These are phyloP conservation scores for Rhododendron ovatum DNA, from an alignment of 148 eudicot genomes.

Conservation along the genomic window DNA sequence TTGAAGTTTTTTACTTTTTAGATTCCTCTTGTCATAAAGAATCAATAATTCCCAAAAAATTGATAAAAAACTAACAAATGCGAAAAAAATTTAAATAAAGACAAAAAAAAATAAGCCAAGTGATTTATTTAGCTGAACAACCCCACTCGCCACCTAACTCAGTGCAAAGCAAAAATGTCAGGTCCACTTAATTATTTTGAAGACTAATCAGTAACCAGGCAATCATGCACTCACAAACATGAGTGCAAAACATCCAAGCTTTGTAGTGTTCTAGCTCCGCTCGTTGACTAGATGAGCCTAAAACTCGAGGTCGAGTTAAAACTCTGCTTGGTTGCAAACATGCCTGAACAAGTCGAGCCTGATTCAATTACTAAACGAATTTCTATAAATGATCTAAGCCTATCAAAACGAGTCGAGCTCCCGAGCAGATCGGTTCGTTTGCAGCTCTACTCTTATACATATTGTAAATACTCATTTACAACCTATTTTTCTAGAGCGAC, in stretches of 20 bases:
- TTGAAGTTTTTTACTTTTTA: too few species aligned
- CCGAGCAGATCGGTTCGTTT: too few species aligned
- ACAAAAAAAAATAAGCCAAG: too few species aligned
- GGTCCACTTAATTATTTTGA: background rate
- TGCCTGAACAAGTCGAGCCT: background rate
- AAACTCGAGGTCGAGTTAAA: background rate
- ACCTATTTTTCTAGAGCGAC: background rate
- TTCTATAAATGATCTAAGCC: background rate
- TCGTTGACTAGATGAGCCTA: background rate
- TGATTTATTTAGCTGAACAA: too few species aligned
- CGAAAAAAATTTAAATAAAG: too few species aligned
- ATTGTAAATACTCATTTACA: background rate
- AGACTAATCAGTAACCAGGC: background rate
- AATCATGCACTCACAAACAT: background rate
- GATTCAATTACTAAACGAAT: background rate
- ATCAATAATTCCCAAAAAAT: too few species aligned
- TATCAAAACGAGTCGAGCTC: background rate
- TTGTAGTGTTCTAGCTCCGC: background rate
- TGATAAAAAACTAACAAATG: too few species aligned
- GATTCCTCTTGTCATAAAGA: too few species aligned
- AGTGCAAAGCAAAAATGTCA: background rate
- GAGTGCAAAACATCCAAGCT: background rate
- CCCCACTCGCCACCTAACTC: slow-evolving; percentile 7
- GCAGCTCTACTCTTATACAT: background rate
- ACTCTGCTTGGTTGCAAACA: background rate